Conservation (phyloP, 768 basidiomycete species). For the Glaciozyma antarctica region DNA sequence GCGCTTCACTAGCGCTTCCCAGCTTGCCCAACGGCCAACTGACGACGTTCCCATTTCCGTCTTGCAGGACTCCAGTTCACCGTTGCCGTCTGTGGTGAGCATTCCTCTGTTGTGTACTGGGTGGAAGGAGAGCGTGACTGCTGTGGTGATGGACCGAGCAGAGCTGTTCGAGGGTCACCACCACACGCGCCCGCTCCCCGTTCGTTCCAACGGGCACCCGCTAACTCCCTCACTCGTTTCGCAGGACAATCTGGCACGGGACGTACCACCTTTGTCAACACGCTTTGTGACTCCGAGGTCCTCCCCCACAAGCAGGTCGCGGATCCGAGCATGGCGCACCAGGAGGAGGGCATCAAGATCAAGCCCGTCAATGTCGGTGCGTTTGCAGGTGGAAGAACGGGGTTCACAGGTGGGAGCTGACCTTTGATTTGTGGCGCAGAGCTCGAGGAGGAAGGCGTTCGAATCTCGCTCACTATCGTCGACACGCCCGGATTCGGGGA, state of each 20-base stretch:
- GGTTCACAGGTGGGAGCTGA: not conserved
- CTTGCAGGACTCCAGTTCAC: slow-evolving; percentile 82
- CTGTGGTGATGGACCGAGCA: slow-evolving; percentile 3
- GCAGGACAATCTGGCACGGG: slow-evolving; percentile 85
- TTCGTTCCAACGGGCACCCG: not conserved
- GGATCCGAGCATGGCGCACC: slow-evolving; percentile 76
- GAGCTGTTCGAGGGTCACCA: slow-evolving; percentile 11
- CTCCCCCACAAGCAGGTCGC: slow-evolving; percentile 77
- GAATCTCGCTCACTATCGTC: slow-evolving; percentile 94
- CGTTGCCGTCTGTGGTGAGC: slow-evolving; percentile 89
- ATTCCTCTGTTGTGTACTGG: slow-evolving; percentile 28
- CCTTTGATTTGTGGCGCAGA: slow-evolving; percentile 46
- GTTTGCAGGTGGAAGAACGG: not conserved
- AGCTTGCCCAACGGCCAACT: too few relatives aligned
- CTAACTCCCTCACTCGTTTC: not conserved
- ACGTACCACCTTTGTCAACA: slow-evolving; percentile 92
- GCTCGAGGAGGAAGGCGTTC: slow-evolving; percentile 95
- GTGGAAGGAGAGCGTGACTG: not conserved
- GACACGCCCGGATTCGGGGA: slow-evolving; percentile 99
- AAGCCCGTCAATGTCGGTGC: slow-evolving; percentile 87
- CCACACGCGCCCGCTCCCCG: not conserved
- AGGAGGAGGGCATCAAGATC: slow-evolving; percentile 88
- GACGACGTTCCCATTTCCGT: not conserved
- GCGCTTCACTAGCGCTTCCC: too few relatives aligned
- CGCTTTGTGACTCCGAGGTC: slow-evolving; percentile 81